Evolutionary conservation across 371 early-diverging fungal genomes (phyloP).

Genomic region (Nematocida ironsii): DNA sequence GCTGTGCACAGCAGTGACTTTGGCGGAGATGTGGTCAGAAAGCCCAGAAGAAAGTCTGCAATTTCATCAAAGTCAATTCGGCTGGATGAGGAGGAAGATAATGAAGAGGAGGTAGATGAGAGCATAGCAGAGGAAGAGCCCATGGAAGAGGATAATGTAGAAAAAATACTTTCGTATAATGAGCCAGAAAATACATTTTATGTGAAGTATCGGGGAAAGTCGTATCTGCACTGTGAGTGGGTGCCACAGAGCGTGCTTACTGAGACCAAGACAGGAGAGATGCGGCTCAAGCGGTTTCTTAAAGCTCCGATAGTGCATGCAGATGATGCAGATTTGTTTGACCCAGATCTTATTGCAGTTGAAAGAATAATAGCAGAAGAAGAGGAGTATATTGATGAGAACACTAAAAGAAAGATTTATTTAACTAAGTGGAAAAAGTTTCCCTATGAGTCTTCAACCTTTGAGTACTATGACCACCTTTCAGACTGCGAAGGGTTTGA

Average conservation of each 20-base stretch:
- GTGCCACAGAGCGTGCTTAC: slow-evolving; percentile 74
- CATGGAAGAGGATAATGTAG: slow-evolving; percentile 64
- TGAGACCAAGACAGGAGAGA: slow-evolving; percentile 75
- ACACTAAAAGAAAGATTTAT: slow-evolving; percentile 66
- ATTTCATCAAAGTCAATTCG: neutral
- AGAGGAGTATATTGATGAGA: slow-evolving; percentile 46
- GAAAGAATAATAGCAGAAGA: slow-evolving; percentile 68
- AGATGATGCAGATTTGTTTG: slow-evolving; percentile 51
- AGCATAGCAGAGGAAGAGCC: slow-evolving; percentile 30
- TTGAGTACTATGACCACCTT: slow-evolving; percentile 77
- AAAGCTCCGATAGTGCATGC: slow-evolving; percentile 26
- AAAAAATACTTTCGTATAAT: slow-evolving; percentile 66
- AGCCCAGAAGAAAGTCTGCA: slow-evolving; percentile 24
- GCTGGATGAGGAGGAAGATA: slow-evolving; percentile 12
- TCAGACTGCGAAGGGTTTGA: slow-evolving; percentile 69
- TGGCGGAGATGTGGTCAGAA: neutral
- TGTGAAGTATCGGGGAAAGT: slow-evolving; percentile 67
- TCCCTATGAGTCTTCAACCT: slow-evolving; percentile 81
- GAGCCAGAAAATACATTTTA: slow-evolving; percentile 61
- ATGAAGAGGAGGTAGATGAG: slow-evolving; percentile 62
- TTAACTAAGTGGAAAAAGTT: slow-evolving; percentile 83
- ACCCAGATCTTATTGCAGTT: slow-evolving; percentile 66
- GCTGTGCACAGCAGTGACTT: neutral
- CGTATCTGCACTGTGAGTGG: slow-evolving; percentile 79
- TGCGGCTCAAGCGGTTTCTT: slow-evolving; percentile 72